phyloP scores from a whole-genome alignment of 140 eudicot species.

The Senecio squalidus region DNA sequence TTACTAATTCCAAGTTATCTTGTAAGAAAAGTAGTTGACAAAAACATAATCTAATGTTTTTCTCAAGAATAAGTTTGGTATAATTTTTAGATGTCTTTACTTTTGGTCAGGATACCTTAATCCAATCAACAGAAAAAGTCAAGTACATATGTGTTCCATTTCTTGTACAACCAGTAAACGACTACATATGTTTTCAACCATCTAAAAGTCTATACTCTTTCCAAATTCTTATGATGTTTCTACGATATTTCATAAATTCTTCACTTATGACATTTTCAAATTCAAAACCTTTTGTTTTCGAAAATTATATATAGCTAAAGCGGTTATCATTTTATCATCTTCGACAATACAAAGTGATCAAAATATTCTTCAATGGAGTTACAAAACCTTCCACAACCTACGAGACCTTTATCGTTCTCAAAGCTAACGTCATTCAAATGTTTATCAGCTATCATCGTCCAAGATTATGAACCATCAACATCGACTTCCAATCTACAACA shows the following conservation, averaged over 20 bases:
- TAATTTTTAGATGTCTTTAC: too few species aligned
- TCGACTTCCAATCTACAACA: constrained; percentile 4
- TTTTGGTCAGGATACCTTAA: neutral
- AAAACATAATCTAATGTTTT: too few species aligned
- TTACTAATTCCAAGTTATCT: too few species aligned
- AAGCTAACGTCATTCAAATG: constrained; percentile 17
- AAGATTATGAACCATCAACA: neutral
- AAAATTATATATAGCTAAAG: constrained; percentile 3
- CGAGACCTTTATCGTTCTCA: constrained; percentile 26
- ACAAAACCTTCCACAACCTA: constrained; percentile 22
- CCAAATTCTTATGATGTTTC: neutral
- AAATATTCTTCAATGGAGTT: constrained; percentile 14
- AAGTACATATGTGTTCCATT: neutral
- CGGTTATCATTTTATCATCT: neutral
- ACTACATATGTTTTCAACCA: neutral
- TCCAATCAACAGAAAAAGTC: neutral
- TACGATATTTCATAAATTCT: neutral
- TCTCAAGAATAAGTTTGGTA: too few species aligned
- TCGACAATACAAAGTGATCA: neutral
- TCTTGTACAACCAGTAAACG: neutral
- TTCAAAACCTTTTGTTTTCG: neutral
- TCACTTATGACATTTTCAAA: neutral
- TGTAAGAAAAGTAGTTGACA: too few species aligned
- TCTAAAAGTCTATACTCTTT: neutral
- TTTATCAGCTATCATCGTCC: neutral